A percentile compares a stretch with the other conserved stretches of the same genome.
Conservation (phyloP, 495 filamentous ascomycete genomes). For the Penicillium taxi region DNA sequence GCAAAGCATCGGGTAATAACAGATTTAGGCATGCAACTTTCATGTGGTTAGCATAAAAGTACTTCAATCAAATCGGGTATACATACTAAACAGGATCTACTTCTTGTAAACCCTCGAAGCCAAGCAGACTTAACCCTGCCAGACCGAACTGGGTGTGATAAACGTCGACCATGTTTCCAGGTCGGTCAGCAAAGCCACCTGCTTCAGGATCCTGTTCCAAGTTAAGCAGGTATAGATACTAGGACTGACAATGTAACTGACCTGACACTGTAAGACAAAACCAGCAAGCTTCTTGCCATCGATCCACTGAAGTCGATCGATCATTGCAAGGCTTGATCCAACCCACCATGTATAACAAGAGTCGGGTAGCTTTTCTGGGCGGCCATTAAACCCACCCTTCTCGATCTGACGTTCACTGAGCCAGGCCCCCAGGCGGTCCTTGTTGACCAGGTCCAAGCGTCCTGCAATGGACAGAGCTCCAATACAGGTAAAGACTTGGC, state of each 20-base stretch:
- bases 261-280: conserved; percentile 80
- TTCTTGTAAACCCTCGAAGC: conserved; percentile 63
- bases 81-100: conserved; percentile 85
- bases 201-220: conserved; percentile 59
- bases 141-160: conserved; percentile 91
- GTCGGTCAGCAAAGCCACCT: conserved; percentile 84
- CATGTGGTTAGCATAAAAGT: conserved; percentile 5
- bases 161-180: conserved; percentile 91
- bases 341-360: conserved; percentile 99
- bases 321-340: conserved; percentile 77
- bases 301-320: conserved; percentile 85
- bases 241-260: conserved; percentile 20
- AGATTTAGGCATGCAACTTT: conserved; percentile 67
- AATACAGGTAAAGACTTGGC: conserved; percentile 93
- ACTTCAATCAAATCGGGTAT: neutral
- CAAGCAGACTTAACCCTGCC: conserved; percentile 78
- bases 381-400: conserved; percentile 82
- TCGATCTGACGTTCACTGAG: conserved; percentile 85
- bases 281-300: conserved; percentile 63
- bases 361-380: conserved; percentile 93
- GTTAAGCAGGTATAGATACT: conserved; percentile 12
- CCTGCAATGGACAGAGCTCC: conserved; percentile 77
- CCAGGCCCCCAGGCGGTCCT: conserved; percentile 76
- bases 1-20: conserved; percentile 49
- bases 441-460: conserved; percentile 73